Percentiles rank a stretch among this genome's conserved stretches.
Evolutionary conservation across 306 rosid species (phyloP).

Genomic region (Biancaea sappan): DNA sequence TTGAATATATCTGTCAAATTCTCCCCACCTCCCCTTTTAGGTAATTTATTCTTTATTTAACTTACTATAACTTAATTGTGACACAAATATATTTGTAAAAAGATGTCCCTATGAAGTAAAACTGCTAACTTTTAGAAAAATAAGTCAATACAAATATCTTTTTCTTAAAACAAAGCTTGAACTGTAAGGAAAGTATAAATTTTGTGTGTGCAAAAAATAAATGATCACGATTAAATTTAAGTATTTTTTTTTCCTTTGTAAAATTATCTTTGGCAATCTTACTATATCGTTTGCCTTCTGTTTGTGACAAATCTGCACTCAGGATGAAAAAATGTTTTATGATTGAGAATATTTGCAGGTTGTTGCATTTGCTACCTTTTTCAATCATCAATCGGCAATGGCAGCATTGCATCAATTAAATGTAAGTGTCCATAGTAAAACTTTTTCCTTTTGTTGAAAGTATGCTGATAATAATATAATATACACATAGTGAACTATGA

Average conservation of each 20-base stretch:
- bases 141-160: neutral
- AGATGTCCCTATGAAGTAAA: neutral
- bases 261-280: neutral
- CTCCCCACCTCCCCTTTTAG: neutral
- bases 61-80: neutral
- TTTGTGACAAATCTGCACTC: neutral
- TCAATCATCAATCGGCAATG: conserved; percentile 84
- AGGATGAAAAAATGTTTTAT: neutral
- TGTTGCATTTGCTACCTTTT: conserved; percentile 94
- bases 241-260: neutral
- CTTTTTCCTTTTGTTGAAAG: neutral
- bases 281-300: neutral
- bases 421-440: conserved; percentile 49
- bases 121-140: neutral
- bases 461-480: neutral
- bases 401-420: conserved; percentile 76
- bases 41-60: neutral
- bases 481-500: neutral
- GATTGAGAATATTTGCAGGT: conserved; percentile 55
- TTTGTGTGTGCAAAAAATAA: neutral
- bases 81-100: neutral
- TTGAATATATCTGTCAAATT: neutral
- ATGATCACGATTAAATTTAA: neutral
- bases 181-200: neutral
- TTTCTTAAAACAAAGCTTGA: neutral